Percentiles rank a stretch among this genome's conserved stretches.
Conservation (phyloP, 1,284 basidiomycete genomes). For the Fomitopsis betulina region DNA sequence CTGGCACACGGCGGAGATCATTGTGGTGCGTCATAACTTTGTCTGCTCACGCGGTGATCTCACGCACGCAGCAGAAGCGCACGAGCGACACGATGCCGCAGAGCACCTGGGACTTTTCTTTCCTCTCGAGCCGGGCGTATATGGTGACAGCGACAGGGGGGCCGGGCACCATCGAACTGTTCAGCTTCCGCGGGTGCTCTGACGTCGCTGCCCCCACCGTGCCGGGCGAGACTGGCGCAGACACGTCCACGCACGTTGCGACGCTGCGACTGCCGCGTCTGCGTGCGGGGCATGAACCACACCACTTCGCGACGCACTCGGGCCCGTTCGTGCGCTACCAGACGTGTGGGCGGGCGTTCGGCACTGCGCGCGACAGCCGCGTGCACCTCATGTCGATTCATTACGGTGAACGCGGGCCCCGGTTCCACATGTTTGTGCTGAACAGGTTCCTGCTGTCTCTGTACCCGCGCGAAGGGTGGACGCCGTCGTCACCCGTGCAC, state of each 20-base stretch:
- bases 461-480: conserved; percentile 11
- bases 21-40: conserved; percentile 36
- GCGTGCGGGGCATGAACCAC: conserved; percentile 7
- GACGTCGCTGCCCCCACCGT: background rate
- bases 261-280: conserved; percentile 6
- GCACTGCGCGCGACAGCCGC: conserved; percentile 32
- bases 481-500: conserved; percentile 9
- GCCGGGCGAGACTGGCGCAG: conserved; percentile 2
- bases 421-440: conserved; percentile 33
- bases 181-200: conserved; percentile 24
- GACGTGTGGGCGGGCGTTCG: conserved; percentile 30
- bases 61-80: conserved; percentile 19
- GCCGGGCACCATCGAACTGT: conserved; percentile 37
- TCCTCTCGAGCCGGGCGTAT: conserved; percentile 41
- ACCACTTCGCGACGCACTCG: conserved; percentile 23
- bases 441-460: conserved; percentile 31
- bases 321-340: conserved; percentile 34
- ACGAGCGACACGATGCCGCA: conserved; percentile 22
- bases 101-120: conserved; percentile 39
- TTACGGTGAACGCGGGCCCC: conserved; percentile 24
- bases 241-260: conserved; percentile 18
- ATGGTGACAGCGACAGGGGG: conserved; percentile 33
- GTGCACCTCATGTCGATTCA: conserved; percentile 41
- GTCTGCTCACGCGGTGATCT: background rate
- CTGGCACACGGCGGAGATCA: conserved; percentile 41